Evolutionary conservation across 176 grass and related monocot species (phyloP).

Genomic region (Triticum timopheevii): DNA sequence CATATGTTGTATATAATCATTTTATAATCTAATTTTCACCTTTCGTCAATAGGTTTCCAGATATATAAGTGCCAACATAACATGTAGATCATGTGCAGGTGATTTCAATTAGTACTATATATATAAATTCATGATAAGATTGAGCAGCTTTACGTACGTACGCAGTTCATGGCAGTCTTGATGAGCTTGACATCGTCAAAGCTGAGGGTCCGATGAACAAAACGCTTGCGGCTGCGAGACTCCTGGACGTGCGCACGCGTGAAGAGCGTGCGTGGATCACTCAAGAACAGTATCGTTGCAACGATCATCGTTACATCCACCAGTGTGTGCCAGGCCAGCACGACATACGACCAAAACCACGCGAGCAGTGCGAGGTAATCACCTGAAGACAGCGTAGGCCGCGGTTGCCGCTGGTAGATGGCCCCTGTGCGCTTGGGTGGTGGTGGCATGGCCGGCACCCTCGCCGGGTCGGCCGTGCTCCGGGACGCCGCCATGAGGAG

Average conservation of each 20-base stretch:
- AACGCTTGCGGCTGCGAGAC: neutral
- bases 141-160: neutral
- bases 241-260: neutral
- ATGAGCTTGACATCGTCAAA: neutral
- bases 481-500: conserved; percentile 61
- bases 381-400: neutral
- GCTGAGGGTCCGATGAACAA: neutral
- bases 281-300: conserved; percentile 26
- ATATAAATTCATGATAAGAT: neutral
- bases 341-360: conserved; percentile 10
- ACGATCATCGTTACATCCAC: conserved; percentile 32
- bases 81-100: neutral
- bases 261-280: conserved; percentile 51
- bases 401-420: neutral
- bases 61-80: neutral
- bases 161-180: neutral
- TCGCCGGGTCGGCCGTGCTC: conserved; percentile 26
- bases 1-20: neutral
- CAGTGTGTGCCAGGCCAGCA: conserved; percentile 51
- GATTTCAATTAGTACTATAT: neutral
- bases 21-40: neutral
- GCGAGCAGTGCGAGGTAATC: neutral
- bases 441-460: neutral
- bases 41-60: neutral
- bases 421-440: neutral